These are phyloP conservation scores for Lactifluus hygrophoroides DNA, from an alignment of 768 basidiomycete genomes.

Conservation along the genomic window DNA sequence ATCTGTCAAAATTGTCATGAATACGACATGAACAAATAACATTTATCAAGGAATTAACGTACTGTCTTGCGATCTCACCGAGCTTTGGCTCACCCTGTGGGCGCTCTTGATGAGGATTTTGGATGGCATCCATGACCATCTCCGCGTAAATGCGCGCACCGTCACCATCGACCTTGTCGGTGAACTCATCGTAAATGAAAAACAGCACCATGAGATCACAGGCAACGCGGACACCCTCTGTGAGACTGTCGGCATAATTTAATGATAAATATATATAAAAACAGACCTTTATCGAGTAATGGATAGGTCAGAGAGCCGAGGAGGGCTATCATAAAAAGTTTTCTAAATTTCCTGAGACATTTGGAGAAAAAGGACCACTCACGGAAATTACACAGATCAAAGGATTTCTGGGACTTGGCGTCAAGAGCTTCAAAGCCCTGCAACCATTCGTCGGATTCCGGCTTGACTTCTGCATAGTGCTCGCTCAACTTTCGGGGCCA, in stretches of 20 bases:
- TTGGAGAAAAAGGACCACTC: too few species aligned
- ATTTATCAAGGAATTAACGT: background rate
- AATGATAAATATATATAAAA: background rate
- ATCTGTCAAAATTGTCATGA: background rate
- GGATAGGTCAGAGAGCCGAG: constrained; percentile 4
- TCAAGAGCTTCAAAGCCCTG: constrained; percentile 16
- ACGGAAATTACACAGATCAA: constrained; percentile 34
- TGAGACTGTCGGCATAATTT: background rate
- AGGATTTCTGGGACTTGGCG: constrained; percentile 30
- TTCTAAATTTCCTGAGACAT: background rate
- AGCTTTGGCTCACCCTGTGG: constrained; percentile 4
- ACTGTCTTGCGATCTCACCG: constrained; percentile 12
- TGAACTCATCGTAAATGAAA: constrained; percentile 9
- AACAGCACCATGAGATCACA: constrained; percentile 6
- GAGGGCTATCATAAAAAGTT: background rate
- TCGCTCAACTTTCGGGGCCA: constrained; percentile 30
- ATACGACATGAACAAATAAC: too few species aligned
- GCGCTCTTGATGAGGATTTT: background rate
- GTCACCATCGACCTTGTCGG: constrained; percentile 1
- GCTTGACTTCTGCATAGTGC: constrained; percentile 22
- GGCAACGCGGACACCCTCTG: background rate
- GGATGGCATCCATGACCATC: constrained; percentile 9
- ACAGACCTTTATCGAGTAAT: constrained; percentile 2
- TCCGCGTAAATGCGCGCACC: constrained; percentile 1
- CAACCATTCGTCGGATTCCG: constrained; percentile 32